Evolutionary conservation across 2,329 filamentous ascomycete genomes (phyloP).

Genomic region (Podosphaera fusca): DNA sequence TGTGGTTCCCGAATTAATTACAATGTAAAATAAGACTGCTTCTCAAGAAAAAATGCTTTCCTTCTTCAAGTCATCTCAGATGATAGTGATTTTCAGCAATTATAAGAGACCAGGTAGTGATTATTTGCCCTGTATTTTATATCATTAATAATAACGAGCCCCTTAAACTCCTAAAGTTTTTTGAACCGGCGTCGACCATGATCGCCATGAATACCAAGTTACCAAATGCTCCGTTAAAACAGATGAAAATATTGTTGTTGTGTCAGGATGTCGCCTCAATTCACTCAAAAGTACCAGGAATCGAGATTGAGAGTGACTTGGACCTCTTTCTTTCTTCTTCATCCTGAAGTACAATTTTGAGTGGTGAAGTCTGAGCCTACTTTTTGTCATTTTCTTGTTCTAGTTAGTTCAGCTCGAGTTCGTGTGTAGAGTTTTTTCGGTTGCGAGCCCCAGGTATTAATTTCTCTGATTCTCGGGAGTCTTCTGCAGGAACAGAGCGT

Average conservation of each 20-base stretch:
- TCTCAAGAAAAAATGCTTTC: too few relatives aligned
- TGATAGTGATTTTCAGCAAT: too few relatives aligned
- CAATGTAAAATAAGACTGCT: too few relatives aligned
- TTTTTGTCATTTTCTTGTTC: constrained; percentile 5
- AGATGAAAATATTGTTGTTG: constrained; percentile 5
- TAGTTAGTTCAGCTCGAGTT: not conserved
- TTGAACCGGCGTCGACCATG: not conserved
- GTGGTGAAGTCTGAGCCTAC: constrained; percentile 8
- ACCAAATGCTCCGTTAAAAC: constrained; percentile 3
- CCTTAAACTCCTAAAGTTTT: not conserved
- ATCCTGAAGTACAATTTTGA: constrained; percentile 4
- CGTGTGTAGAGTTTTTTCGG: not conserved
- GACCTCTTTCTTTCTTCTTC: constrained; percentile 13
- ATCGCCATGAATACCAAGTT: not conserved
- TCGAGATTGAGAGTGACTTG: constrained; percentile 18
- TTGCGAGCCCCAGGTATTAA: not conserved
- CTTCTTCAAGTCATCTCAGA: too few relatives aligned
- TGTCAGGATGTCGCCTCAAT: not conserved
- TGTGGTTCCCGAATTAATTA: too few relatives aligned
- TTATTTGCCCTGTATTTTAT: not conserved
- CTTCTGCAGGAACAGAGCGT: not conserved
- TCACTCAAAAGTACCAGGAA: constrained; percentile 11
- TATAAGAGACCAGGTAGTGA: not conserved
- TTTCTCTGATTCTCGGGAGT: not conserved
- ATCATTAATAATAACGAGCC: not conserved